Base-by-base conservation (phyloP, 371 early-diverging fungal species). In the Quaeritorhiza haematococci region DNA sequence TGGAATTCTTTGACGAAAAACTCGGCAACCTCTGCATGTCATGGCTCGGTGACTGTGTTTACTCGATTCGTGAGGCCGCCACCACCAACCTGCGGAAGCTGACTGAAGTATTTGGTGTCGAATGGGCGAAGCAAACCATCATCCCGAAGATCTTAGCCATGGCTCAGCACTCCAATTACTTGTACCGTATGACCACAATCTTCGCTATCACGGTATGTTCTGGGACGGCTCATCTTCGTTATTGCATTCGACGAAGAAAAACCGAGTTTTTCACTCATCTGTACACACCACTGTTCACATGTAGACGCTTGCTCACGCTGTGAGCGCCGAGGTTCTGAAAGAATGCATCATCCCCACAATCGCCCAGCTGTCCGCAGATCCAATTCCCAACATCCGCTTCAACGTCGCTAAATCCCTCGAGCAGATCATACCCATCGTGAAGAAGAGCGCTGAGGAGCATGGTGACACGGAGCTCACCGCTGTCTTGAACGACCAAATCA, bases 331-430 rank as follows among this genome's bases (percentile, higher is more conserved):
- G 61, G 87, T 93, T 34, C 84, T 97, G 46, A 87, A 86, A 59
- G 93, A 93, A 43, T 77, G 82, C 59, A 87, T 96, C 57, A 63
- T 98, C 60, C 97, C 98, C 8, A 87, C 93, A 17, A 84, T 96
- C 48, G 83, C 82, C 59, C 81, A 72, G 50, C 79, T 97, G 59
- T 86, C 87, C 30, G 79, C 80, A 38, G 98, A 98, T 66, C 94
- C 94, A 21, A 95, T 98, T 59, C 97, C 98, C 63, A 98, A 98
- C 71, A 96, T 98, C 67, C 92, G 98, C 43, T 98, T 98, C 83
- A 98, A 96, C 65, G 96, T 94, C 15, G 96, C 96, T 54, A 98
- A 98, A 72, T 85, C 91, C 48, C 78, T 94, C 71, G 92, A 92
- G 70, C 80, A 83, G 23, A 71, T 98, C 74, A 83, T 88, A 55